These are phyloP conservation scores for Francoa sonchifolia DNA, from an alignment of 441 rosid genomes.

Conservation along the genomic window DNA sequence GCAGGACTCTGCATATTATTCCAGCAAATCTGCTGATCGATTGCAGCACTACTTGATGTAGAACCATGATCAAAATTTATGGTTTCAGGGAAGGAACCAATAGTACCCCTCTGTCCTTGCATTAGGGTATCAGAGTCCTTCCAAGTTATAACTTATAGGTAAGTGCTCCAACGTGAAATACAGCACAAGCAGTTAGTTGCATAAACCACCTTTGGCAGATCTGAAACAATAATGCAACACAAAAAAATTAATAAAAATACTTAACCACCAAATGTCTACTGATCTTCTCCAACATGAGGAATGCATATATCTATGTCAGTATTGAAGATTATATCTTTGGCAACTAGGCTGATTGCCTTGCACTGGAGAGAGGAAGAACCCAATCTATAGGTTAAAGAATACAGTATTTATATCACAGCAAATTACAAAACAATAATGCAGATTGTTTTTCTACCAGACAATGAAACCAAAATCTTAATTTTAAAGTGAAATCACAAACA, in stretches of 20 bases:
- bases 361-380: too few relatives aligned
- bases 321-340: too few relatives aligned
- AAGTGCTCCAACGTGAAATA: conserved; percentile 6
- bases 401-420: too few relatives aligned
- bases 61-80: conserved; percentile 71
- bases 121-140: conserved; percentile 27
- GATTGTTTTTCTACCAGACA: too few relatives aligned
- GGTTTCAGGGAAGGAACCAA: conserved; percentile 63
- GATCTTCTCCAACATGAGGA: neutral
- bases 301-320: neutral
- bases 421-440: too few relatives aligned
- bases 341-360: too few relatives aligned
- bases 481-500: too few relatives aligned
- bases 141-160: conserved; percentile 2
- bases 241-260: neutral
- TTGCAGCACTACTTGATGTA: conserved; percentile 41
- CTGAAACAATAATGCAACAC: conserved; percentile 10
- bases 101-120: conserved; percentile 79
- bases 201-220: neutral
- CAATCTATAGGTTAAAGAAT: too few relatives aligned
- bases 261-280: neutral
- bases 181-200: conserved; percentile 6
- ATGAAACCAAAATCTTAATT: too few relatives aligned
- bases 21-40: conserved; percentile 60
- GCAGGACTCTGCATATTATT: conserved; percentile 36